A percentile compares a stretch with the other conserved stretches of the same genome.
Conservation (phyloP, 129 eudicot genomes). For the Heracleum sosnowskyi region DNA sequence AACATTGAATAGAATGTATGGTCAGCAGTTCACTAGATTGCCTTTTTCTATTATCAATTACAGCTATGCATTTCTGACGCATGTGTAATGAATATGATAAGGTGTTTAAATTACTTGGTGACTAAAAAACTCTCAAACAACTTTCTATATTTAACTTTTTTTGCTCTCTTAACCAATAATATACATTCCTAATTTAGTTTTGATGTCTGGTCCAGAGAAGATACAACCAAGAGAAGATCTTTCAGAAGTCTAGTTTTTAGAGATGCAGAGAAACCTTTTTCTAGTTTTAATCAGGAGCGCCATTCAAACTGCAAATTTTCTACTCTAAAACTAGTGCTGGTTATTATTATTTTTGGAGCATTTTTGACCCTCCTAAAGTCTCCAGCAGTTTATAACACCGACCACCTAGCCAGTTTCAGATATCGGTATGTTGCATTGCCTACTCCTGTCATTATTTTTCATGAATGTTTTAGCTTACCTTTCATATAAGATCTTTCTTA, state of each 20-base stretch:
- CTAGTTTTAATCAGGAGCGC: slow-evolving; percentile 49
- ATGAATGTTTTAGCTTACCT: background rate
- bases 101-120: background rate
- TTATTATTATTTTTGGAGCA: slow-evolving; percentile 64
- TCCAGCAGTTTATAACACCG: slow-evolving; percentile 70
- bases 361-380: slow-evolving; percentile 60
- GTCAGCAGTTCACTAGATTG: background rate
- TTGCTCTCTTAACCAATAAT: background rate
- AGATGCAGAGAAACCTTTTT: slow-evolving; percentile 59
- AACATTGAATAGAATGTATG: background rate
- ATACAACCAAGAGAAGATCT: slow-evolving; percentile 64
- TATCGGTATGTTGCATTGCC: slow-evolving; percentile 41
- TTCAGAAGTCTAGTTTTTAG: slow-evolving; percentile 45
- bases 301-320: slow-evolving; percentile 50
- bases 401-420: slow-evolving; percentile 36
- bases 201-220: slow-evolving; percentile 49
- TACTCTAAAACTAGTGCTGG: slow-evolving; percentile 55
- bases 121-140: background rate
- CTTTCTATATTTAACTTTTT: background rate
- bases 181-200: background rate
- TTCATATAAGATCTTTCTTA: background rate
- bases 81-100: background rate
- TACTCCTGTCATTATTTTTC: background rate
- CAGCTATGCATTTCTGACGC: too few species aligned
- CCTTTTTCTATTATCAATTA: too few species aligned